Conservation (phyloP, 2,329 filamentous ascomycete species). For the Ceratocystis colombiana region DNA sequence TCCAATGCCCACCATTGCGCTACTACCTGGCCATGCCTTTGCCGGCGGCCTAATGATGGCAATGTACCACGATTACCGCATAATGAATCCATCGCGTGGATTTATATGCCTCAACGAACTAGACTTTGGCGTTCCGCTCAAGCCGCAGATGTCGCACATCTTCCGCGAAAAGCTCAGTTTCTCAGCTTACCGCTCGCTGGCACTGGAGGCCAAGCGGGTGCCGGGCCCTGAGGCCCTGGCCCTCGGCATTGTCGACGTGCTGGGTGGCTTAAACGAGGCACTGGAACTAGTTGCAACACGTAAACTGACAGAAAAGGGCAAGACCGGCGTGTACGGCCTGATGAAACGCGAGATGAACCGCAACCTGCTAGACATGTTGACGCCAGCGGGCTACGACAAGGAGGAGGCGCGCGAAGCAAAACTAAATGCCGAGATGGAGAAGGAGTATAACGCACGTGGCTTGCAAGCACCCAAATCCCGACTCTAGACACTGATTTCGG, state of each 20-base stretch:
- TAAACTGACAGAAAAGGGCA: conserved; percentile 50
- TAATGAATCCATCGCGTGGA: conserved; percentile 61
- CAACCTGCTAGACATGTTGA: conserved; percentile 51
- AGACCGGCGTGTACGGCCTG: conserved; percentile 56
- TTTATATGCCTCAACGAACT: conserved; percentile 74
- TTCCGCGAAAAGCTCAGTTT: conserved; percentile 59
- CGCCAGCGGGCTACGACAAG: conserved; percentile 40
- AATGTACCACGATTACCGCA: conserved; percentile 74
- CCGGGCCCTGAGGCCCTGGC: conserved; percentile 52
- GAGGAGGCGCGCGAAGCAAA: conserved; percentile 40
- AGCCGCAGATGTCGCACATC: conserved; percentile 61
- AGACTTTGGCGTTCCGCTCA: conserved; percentile 66
- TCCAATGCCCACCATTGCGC: conserved; percentile 72
- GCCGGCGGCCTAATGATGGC: conserved; percentile 72
- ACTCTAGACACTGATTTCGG: conserved; percentile 9
- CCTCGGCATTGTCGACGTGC: conserved; percentile 56
- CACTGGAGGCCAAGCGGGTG: conserved; percentile 65
- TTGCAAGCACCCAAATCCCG: conserved; percentile 33
- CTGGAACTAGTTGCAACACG: conserved; percentile 50
- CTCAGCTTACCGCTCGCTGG: conserved; percentile 50
- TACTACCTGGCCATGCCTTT: conserved; percentile 71
- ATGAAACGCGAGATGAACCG: conserved; percentile 70
- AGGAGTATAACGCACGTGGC: conserved; percentile 30
- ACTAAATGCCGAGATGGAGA: conserved; percentile 41
- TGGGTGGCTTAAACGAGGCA: conserved; percentile 55